Conservation (phyloP, 495 filamentous ascomycete genomes). For the Penicillium verhagenii region DNA sequence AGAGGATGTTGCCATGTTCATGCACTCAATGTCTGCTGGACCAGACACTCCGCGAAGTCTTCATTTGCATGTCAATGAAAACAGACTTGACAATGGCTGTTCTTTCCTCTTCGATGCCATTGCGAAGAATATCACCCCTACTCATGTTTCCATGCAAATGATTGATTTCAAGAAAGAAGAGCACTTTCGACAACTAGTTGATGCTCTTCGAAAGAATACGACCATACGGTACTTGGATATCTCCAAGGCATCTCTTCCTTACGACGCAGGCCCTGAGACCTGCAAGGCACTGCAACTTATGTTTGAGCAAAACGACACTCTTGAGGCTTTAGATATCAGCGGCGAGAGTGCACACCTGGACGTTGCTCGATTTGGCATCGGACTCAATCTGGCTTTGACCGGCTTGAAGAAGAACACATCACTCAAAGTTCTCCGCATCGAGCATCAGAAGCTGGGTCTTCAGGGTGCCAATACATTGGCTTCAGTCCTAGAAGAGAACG, state of each 20-base stretch:
- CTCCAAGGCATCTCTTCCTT: slow-evolving; percentile 81
- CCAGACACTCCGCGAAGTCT: slow-evolving; percentile 59
- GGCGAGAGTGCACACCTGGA: slow-evolving; percentile 89
- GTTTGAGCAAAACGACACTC: slow-evolving; percentile 73
- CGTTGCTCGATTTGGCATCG: slow-evolving; percentile 77
- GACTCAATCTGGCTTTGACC: slow-evolving; percentile 72
- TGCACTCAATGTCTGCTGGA: slow-evolving; percentile 64
- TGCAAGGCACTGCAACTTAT: slow-evolving; percentile 70
- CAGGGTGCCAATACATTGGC: slow-evolving; percentile 74
- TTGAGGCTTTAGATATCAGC: slow-evolving; percentile 80
- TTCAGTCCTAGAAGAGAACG: slow-evolving; percentile 71
- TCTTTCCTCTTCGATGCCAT: slow-evolving; percentile 69
- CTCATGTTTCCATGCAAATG: slow-evolving; percentile 76
- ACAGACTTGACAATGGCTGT: slow-evolving; percentile 73
- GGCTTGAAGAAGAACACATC: slow-evolving; percentile 75
- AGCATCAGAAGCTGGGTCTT: slow-evolving; percentile 62
- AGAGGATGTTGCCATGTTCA: slow-evolving; percentile 70
- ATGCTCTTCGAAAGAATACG: slow-evolving; percentile 69
- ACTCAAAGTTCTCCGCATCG: slow-evolving; percentile 72
- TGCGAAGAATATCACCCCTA: slow-evolving; percentile 60
- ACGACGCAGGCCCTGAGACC: slow-evolving; percentile 71
- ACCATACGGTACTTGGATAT: slow-evolving; percentile 81
- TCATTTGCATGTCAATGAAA: slow-evolving; percentile 77
- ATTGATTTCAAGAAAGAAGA: slow-evolving; percentile 79
- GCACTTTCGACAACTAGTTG: slow-evolving; percentile 70